Percentiles rank a stretch among this genome's conserved stretches.
phyloP scores from a whole-genome alignment of 805 yeast species.

The Danielia reshetovae region DNA sequence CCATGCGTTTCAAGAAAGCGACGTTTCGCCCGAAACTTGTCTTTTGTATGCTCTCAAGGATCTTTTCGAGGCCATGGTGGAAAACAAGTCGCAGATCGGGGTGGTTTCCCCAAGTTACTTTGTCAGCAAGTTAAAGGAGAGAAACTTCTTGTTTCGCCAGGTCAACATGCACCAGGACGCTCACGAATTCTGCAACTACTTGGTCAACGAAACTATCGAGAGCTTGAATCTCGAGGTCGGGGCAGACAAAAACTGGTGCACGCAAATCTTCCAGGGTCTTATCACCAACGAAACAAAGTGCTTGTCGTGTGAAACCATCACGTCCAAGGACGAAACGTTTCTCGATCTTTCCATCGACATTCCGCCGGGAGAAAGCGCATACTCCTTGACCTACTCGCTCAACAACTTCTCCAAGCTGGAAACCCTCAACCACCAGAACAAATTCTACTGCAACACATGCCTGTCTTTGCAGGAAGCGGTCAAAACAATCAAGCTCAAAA shows the following conservation, averaged over 20 bases:
- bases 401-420: conserved; percentile 83
- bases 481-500: conserved; percentile 75
- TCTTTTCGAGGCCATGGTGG: conserved; percentile 77
- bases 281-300: conserved; percentile 87
- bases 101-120: conserved; percentile 79
- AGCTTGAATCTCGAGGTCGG: conserved; percentile 44
- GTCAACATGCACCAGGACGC: conserved; percentile 96
- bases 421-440: conserved; percentile 79
- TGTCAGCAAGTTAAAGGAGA: conserved; percentile 70
- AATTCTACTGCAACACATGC: conserved; percentile 90
- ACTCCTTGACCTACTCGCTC: conserved; percentile 72
- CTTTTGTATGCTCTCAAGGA: conserved; percentile 69
- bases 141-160: conserved; percentile 80
- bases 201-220: conserved; percentile 66
- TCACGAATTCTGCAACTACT: conserved; percentile 88
- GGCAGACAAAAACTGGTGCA: conserved; percentile 47
- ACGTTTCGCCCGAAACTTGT: conserved; percentile 20
- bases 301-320: conserved; percentile 77
- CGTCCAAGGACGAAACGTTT: conserved; percentile 81
- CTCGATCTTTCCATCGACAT: conserved; percentile 84
- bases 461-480: conserved; percentile 91
- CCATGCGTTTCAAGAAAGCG: conserved; percentile 46
- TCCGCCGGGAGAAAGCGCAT: conserved; percentile 52
- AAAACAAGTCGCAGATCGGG: conserved; percentile 65
- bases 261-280: conserved; percentile 76